Evolutionary conservation across 2,329 filamentous ascomycete genomes (phyloP).

Genomic region (Ceratocystis lukuohia): DNA sequence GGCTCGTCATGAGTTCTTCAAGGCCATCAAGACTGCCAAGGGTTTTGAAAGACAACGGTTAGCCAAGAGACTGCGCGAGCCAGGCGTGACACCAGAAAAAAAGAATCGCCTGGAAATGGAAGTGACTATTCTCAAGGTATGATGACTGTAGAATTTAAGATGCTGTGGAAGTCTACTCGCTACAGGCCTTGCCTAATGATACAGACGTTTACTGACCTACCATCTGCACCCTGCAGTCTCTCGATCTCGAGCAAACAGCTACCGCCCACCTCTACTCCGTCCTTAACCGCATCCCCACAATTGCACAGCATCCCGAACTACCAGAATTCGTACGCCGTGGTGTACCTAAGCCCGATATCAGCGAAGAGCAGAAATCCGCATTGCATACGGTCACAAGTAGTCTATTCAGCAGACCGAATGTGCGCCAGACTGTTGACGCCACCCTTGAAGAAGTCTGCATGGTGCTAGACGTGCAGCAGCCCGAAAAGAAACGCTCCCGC

Average conservation of each 20-base stretch:
- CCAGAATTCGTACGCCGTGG: constrained; percentile 36
- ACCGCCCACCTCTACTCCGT: constrained; percentile 42
- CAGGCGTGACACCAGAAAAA: constrained; percentile 35
- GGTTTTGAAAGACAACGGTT: constrained; percentile 68
- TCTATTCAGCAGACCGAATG: constrained; percentile 39
- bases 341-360: constrained; percentile 37
- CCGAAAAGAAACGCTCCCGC: constrained; percentile 30
- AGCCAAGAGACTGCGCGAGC: constrained; percentile 43
- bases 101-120: constrained; percentile 49
- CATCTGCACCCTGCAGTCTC: constrained; percentile 30
- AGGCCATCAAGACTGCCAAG: constrained; percentile 58
- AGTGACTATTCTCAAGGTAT: constrained; percentile 41
- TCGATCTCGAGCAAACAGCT: constrained; percentile 45
- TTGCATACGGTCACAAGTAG: constrained; percentile 48
- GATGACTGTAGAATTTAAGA: too few relatives aligned
- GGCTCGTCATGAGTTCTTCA: constrained; percentile 46
- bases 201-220: constrained; percentile 11
- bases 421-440: constrained; percentile 36
- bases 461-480: constrained; percentile 35
- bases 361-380: constrained; percentile 37
- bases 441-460: constrained; percentile 38
- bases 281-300: constrained; percentile 39
- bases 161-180: neutral
- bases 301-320: constrained; percentile 38
- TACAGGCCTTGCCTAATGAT: neutral